Evolutionary conservation across 306 rosid species (phyloP), one percentile per base, ranked within the genome.

Genomic region (Urtica urens): DNA sequence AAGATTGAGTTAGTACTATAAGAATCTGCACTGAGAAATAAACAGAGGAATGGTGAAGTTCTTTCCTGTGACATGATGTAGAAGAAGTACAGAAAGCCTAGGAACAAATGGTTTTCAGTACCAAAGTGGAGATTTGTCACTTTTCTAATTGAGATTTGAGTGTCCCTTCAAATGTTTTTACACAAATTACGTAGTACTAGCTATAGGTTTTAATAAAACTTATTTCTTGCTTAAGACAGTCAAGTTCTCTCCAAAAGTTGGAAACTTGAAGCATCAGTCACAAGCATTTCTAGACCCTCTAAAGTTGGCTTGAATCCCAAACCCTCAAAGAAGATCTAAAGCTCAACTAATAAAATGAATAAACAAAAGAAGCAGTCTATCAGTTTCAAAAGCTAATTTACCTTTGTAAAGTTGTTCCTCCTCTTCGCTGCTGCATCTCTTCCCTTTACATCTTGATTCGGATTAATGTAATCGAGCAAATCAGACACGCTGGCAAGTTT

Each of bases 381-480:
- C 10, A 12, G 26, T 30, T 22, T 51, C 46, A 13, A 8, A 38
- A 9, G n/a, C n/a, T n/a, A n/a, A n/a, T n/a, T n/a, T 54, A 77
- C 90, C 90, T 83, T 81, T 38, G 83, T 49, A 58, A 73, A 53
- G 68, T 81, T 78, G 67, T 61, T 79, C 75, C 73, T 84, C 71
- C 92, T 81, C 82, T 72, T 90, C 43, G 71, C 55, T 38, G 81
- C 72, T 9, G 55, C 73, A 65, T 81, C 87, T 64, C 84, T 77
- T 43, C 82, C 97, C 67, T 77, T 77, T 50, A 76, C 70, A 64
- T 72, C 84, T 25, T 90, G 75, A 67, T 60, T 73, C 38, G 95
- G 97, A 71, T 69, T 84, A 40, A 90, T 90, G 70, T 90, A 90
- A 76, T 90, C 97, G 31, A 90, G 97, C 76, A 90, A 74, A 69